Evolutionary conservation across 106 monocot genomes (phyloP), one percentile per base, ranked within the genome.

Genomic region (Allium cepa): DNA sequence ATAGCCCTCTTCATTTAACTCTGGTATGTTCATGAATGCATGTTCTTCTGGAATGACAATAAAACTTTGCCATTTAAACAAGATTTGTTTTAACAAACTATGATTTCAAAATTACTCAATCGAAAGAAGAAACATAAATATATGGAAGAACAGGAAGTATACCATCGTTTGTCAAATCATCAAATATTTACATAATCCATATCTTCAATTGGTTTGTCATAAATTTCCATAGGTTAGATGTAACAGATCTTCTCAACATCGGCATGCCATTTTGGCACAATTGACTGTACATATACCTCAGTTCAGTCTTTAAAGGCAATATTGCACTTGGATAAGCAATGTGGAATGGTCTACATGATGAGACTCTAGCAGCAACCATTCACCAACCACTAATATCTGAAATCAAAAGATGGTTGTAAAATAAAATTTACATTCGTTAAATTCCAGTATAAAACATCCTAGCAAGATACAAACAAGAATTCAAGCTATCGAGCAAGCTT

Each of bases 181-280:
- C 89, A 72, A 93, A 93, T 57, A 86, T 93, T 45, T 89, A 79
- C 84, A 93, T 81, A n/a, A 93, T 76, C 55, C 89, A 83, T 50
- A 83, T 69, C 81, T 89, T 93, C 50, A 93, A 67, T 76, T 86
- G 79, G 57, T 47, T 71, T 53, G 78, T 72, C 64, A 89, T 89
- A 67, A 93, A 93, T 60, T 93, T 93, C 58, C 93, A 86, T 53
- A 89, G 75, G 60, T 86, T 93, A 51, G 93, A 84, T 52, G 93
- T 88, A 50, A 88, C 93, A 69, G 88, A 89, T 63, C 93, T 77
- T 81, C 93, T 83, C 45, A 93, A 86, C 93, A 93, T 93, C 56
- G 93, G 93, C 93, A 93, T 93, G 72, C 89, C 93, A 73, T 93
- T 88, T 79, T 93, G 93, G 57, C 93, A 93, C 14, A 93, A 67